These are phyloP conservation scores for Immersiporthe knoxdaviesiana DNA, from an alignment of 2,329 filamentous ascomycete species.

Conservation along the genomic window DNA sequence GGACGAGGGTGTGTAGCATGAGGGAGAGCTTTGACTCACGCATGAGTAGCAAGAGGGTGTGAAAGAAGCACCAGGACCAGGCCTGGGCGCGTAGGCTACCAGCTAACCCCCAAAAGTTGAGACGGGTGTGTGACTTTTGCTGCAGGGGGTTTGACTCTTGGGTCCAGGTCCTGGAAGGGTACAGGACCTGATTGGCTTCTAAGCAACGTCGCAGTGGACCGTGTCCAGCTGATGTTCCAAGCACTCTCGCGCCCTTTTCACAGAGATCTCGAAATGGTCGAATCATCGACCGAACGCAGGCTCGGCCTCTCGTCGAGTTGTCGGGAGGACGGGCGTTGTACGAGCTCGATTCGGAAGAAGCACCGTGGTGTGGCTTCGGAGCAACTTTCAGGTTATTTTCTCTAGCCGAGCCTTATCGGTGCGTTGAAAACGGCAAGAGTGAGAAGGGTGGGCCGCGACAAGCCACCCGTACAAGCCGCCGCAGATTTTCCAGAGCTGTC, in stretches of 20 bases:
- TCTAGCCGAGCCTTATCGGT: constrained; percentile 14
- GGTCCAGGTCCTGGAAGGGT: constrained; percentile 14
- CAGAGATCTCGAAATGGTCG: constrained; percentile 20
- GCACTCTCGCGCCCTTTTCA: too few relatives aligned
- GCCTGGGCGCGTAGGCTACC: constrained; percentile 28
- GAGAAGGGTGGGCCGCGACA: neutral
- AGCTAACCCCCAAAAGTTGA: constrained; percentile 2
- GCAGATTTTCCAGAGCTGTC: neutral
- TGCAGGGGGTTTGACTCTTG: constrained; percentile 16
- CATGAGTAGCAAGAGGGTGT: constrained; percentile 24
- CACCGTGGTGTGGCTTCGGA: constrained; percentile 25
- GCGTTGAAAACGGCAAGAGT: neutral
- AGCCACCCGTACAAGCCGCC: neutral
- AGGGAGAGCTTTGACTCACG: constrained; percentile 27
- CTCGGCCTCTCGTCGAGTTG: neutral
- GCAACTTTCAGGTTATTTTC: neutral
- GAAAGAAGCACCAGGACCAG: constrained; percentile 21
- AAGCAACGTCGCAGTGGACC: constrained; percentile 24
- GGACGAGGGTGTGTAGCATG: constrained; percentile 26
- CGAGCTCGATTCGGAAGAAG: constrained; percentile 22
- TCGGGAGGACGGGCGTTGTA: neutral
- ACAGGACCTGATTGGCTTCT: constrained; percentile 25
- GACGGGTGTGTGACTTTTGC: constrained; percentile 10
- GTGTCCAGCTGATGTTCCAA: constrained; percentile 24
- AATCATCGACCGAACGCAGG: constrained; percentile 22